These are phyloP conservation scores for Phylloporus sp. DNA, from an alignment of 768 basidiomycete species.

Conservation along the genomic window DNA sequence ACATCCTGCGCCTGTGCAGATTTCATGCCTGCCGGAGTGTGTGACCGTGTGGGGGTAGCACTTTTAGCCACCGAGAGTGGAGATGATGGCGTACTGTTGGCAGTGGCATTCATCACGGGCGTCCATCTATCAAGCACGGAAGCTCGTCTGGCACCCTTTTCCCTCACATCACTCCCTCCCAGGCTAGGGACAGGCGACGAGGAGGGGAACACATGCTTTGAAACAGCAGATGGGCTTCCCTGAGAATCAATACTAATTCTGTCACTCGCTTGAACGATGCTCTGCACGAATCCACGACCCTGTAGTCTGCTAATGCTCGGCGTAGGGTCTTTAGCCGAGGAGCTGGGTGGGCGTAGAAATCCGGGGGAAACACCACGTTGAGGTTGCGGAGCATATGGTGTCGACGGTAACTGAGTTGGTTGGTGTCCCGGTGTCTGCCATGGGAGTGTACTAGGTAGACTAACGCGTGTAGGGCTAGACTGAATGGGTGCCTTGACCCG, in stretches of 20 bases:
- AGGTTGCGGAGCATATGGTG: constrained; percentile 37
- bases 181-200: constrained; percentile 32
- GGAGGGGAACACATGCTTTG: constrained; percentile 26
- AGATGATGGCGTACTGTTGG: constrained; percentile 34
- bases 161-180: constrained; percentile 36
- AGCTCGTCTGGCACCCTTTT: constrained; percentile 31
- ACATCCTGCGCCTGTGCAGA: constrained; percentile 21
- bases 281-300: constrained; percentile 84
- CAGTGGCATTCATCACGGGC: constrained; percentile 30
- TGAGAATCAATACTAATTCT: constrained; percentile 39
- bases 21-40: constrained; percentile 30
- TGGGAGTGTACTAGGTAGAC: constrained; percentile 13
- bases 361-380: constrained; percentile 49
- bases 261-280: constrained; percentile 68
- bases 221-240: constrained; percentile 30
- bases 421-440: constrained; percentile 29
- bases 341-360: constrained; percentile 47
- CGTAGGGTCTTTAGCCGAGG: constrained; percentile 64
- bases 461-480: constrained; percentile 13
- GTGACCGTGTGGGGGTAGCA: constrained; percentile 38
- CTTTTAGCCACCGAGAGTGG: constrained; percentile 37
- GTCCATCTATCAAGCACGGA: constrained; percentile 77
- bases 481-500: constrained; percentile 19
- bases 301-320: constrained; percentile 80
- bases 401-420: constrained; percentile 27